Base-by-base conservation (phyloP, 2,329 filamentous ascomycete genomes). In the Cercospora beticola region DNA sequence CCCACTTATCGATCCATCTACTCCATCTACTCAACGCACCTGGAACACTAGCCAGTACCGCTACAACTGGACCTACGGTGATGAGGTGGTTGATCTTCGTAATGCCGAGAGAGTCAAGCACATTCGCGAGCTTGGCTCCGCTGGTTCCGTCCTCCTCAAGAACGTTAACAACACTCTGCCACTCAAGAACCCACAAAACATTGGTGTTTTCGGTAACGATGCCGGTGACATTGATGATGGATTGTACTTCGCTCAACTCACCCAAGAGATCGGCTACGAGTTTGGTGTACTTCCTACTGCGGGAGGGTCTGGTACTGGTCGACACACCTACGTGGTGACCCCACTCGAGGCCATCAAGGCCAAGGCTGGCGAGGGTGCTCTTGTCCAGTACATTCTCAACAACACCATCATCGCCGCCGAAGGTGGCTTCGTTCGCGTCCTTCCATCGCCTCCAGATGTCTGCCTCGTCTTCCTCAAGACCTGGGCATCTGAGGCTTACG, bases 391-490 rank as follows among this genome's bases (percentile, higher is more conserved):
- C 68, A 76, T 82, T 4, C 76, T 79, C 0, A 77, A 81, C 70
- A 83, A 83, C 70, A 73, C 73, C 1, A 70, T 74, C 57, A 79
- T 78, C 54, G 75, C 75, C 4, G 67, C 70, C 5, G 66, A 62
- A 2, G 73, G 75, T 43, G 73, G 75, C 23, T 76, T 78, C 21
- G 31, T 33, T 23, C 62, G 77, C 33, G 79, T 83, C 64, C 83
- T 84, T 75, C 84, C 82, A 23, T 77, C 75, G 75, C 21, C 80
- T 82, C 72, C 73, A 8, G 80, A 83, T 14, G 85, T 87, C 9
- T 83, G 73, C 77, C 80, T 89, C 18, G 86, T 89, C 46, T 86
- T 89, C 78, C 80, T 88, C 67, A 89, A 88, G 85, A 86, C 76
- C 9, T 84, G 79, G 77, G 83, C 83, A 0, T 76, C 78, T 3